Conservation (phyloP, 176 grass and related monocot species). For the barley (Hordeum vulgare) region DNA sequence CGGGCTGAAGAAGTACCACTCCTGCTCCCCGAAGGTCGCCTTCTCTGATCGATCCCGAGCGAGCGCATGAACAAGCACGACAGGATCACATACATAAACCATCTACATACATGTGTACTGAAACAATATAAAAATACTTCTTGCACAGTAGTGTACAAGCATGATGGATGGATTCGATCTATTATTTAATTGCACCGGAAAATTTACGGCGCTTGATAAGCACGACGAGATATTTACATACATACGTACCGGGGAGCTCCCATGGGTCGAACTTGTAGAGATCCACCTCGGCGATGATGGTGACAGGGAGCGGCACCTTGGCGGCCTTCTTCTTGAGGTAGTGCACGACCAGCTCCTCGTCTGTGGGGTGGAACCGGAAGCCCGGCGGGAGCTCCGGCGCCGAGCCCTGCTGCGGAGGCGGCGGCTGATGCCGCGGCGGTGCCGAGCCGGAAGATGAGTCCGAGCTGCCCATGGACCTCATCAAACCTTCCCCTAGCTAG, state of each 20-base stretch:
- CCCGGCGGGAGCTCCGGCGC: conserved; percentile 69
- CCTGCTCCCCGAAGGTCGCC: conserved; percentile 73
- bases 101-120: neutral
- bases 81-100: neutral
- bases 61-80: neutral
- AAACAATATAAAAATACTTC: neutral
- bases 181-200: neutral
- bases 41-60: conserved; percentile 43
- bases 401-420: conserved; percentile 21
- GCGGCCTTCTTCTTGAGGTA: conserved; percentile 90
- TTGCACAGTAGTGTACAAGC: neutral
- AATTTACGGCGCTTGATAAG: neutral
- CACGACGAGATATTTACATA: neutral
- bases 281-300: conserved; percentile 90
- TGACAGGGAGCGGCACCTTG: conserved; percentile 56
- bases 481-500: neutral
- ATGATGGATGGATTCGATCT: neutral
- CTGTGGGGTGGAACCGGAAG: conserved; percentile 88
- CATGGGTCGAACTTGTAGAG: conserved; percentile 97
- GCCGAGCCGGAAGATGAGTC: conserved; percentile 57
- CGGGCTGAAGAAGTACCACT: conserved; percentile 99
- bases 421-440: neutral
- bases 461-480: conserved; percentile 53
- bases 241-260: conserved; percentile 73
- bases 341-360: conserved; percentile 94